Percentiles rank a stretch among this genome's conserved stretches.
Conservation (phyloP, 1,139 yeast species). For the Hansenula lynferdii region DNA sequence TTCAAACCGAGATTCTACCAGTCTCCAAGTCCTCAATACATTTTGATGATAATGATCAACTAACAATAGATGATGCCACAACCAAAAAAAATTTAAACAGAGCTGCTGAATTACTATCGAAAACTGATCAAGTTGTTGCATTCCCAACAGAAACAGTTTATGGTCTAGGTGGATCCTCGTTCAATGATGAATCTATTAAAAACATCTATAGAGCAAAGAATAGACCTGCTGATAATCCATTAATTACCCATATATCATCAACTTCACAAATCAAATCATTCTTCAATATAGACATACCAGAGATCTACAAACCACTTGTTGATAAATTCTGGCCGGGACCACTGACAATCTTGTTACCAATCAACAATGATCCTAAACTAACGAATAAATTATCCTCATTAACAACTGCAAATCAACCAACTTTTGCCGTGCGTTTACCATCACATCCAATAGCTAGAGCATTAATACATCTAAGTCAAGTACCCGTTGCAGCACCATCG, state of each 20-base stretch:
- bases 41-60: constrained; percentile 34
- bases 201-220: constrained; percentile 84
- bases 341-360: constrained; percentile 77
- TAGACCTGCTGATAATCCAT: constrained; percentile 92
- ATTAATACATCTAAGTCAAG: constrained; percentile 75
- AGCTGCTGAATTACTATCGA: constrained; percentile 55
- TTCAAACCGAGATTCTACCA: constrained; percentile 35
- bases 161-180: constrained; percentile 88
- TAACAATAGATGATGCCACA: constrained; percentile 43
- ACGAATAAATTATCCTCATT: constrained; percentile 60
- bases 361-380: constrained; percentile 27
- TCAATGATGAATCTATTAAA: constrained; percentile 65
- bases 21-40: constrained; percentile 40
- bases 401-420: constrained; percentile 83
- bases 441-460: constrained; percentile 88
- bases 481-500: constrained; percentile 95
- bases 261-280: constrained; percentile 62
- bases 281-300: constrained; percentile 55
- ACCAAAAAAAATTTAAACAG: constrained; percentile 45
- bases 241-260: constrained; percentile 86
- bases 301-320: constrained; percentile 56
- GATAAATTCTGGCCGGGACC: constrained; percentile 95
- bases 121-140: constrained; percentile 64
- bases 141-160: constrained; percentile 98
- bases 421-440: constrained; percentile 92